phyloP scores from a whole-genome alignment of 495 filamentous ascomycete genomes.

The Clavariopsis aquatica region DNA sequence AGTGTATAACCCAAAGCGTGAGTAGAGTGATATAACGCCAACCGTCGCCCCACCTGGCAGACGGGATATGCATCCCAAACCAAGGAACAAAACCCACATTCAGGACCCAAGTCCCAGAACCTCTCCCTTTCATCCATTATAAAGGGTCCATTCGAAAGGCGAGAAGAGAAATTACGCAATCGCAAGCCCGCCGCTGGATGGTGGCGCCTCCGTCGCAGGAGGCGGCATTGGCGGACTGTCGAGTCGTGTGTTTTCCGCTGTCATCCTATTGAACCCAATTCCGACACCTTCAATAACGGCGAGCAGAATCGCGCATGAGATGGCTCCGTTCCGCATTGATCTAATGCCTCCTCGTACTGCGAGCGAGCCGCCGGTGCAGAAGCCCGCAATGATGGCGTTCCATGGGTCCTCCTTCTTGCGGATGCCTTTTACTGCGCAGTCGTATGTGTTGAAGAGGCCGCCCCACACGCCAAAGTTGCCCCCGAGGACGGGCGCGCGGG shows the following conservation, averaged over 20 bases:
- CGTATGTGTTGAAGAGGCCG: slow-evolving; percentile 88
- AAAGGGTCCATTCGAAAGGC: not conserved
- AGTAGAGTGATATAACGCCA: slow-evolving; percentile 31
- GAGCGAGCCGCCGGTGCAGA: slow-evolving; percentile 92
- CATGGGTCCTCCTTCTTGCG: slow-evolving; percentile 97
- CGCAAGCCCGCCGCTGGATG: not conserved
- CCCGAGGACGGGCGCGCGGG: slow-evolving; percentile 89
- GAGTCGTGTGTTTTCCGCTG: slow-evolving; percentile 86
- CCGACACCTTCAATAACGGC: slow-evolving; percentile 97
- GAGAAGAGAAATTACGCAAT: slow-evolving; percentile 5
- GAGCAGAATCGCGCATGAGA: slow-evolving; percentile 89
- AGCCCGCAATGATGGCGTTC: slow-evolving; percentile 94
- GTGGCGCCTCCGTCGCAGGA: not conserved
- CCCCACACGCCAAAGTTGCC: slow-evolving; percentile 99
- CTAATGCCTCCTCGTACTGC: slow-evolving; percentile 86
- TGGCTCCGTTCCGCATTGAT: slow-evolving; percentile 89
- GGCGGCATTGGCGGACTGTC: slow-evolving; percentile 54
- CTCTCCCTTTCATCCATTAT: not conserved
- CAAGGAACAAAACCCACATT: not conserved
- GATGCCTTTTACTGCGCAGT: slow-evolving; percentile 96
- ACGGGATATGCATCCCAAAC: slow-evolving; percentile 24
- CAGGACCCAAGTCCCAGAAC: not conserved
- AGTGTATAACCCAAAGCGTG: slow-evolving; percentile 13
- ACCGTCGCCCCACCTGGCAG: slow-evolving; percentile 21
- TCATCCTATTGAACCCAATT: slow-evolving; percentile 95